These are phyloP conservation scores for Naganishia sp. DNA, from an alignment of 1,284 basidiomycete genomes.

Conservation along the genomic window DNA sequence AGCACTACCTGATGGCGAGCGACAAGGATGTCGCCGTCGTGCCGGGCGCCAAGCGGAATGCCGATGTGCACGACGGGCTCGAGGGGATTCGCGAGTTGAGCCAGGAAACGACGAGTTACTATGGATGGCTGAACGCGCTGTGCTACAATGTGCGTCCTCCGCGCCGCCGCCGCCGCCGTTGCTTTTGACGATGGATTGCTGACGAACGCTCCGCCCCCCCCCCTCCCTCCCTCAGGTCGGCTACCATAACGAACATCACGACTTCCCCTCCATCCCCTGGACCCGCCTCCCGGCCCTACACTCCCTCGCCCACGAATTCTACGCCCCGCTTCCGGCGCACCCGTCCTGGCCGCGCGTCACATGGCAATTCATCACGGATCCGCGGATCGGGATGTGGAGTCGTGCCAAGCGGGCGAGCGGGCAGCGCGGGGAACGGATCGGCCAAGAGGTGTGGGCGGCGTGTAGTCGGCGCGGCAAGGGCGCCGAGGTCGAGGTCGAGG, in stretches of 20 bases:
- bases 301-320: slow-evolving; percentile 85
- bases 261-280: slow-evolving; percentile 96
- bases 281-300: slow-evolving; percentile 84
- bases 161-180: neutral
- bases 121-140: slow-evolving; percentile 84
- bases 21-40: slow-evolving; percentile 25
- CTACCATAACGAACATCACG: slow-evolving; percentile 99
- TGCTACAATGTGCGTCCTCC: slow-evolving; percentile 80
- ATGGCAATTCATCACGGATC: slow-evolving; percentile 87
- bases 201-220: neutral
- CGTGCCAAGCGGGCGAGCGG: slow-evolving; percentile 54
- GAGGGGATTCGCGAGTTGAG: slow-evolving; percentile 47
- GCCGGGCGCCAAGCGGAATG: slow-evolving; percentile 38
- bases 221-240: slow-evolving; percentile 67
- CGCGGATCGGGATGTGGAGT: slow-evolving; percentile 69
- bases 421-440: slow-evolving; percentile 44
- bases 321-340: slow-evolving; percentile 83
- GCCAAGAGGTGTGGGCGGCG: slow-evolving; percentile 44
- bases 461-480: slow-evolving; percentile 8
- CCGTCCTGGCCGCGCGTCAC: slow-evolving; percentile 93
- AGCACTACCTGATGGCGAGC: slow-evolving; percentile 79
- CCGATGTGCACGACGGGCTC: slow-evolving; percentile 36
- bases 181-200: neutral
- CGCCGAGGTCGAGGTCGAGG: slow-evolving; percentile 19
- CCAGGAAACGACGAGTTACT: slow-evolving; percentile 97